Conservation (phyloP, 129 eudicot species). For the Helianthus tuberosus region DNA sequence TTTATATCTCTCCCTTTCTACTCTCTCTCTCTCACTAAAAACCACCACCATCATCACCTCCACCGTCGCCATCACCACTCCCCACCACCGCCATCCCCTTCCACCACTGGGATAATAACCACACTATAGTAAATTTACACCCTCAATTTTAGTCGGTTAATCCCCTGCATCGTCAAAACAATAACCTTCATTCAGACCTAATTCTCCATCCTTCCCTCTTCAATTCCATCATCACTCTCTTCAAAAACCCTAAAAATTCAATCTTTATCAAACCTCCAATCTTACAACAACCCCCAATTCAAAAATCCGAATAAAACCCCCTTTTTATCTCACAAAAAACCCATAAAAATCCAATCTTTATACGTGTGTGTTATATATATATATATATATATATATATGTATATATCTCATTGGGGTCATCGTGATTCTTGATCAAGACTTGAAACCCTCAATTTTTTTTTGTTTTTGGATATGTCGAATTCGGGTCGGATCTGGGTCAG, state of each 20-base stretch:
- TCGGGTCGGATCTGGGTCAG: conserved; percentile 60
- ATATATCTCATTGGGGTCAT: background rate
- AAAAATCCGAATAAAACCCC: background rate
- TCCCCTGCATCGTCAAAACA: conserved; percentile 30
- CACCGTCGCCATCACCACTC: no score
- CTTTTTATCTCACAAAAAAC: conserved; percentile 14
- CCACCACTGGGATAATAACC: no score
- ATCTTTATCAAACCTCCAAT: conserved; percentile 24
- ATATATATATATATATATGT: no score
- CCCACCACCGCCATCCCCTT: no score
- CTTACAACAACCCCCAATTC: conserved; percentile 21
- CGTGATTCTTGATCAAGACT: conserved; percentile 41
- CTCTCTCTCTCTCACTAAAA: no score
- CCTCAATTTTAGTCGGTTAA: conserved; percentile 12
- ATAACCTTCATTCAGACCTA: conserved; percentile 22
- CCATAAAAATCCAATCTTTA: background rate
- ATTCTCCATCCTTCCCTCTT: conserved; percentile 7
- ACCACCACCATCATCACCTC: no score
- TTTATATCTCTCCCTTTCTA: no score
- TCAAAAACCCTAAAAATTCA: conserved; percentile 32
- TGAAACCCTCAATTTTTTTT: background rate
- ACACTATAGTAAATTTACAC: background rate
- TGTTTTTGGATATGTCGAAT: conserved; percentile 44
- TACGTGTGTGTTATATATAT: no score
- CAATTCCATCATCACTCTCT: conserved; percentile 12